These are phyloP conservation scores for Naematelia encephala DNA, from an alignment of 768 basidiomycete species.

Conservation along the genomic window DNA sequence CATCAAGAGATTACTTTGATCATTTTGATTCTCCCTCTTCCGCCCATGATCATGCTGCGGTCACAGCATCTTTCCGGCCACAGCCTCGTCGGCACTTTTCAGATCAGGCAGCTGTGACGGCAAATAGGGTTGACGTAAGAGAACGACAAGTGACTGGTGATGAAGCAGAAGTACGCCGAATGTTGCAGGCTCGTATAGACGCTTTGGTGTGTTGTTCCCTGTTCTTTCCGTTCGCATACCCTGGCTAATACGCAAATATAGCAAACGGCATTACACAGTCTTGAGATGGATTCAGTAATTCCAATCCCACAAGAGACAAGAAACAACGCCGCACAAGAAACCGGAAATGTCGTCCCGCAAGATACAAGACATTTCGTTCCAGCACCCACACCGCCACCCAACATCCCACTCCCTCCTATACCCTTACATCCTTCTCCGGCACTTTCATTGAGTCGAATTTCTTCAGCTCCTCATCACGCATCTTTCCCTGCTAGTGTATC, in stretches of 20 bases:
- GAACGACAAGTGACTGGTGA: neutral
- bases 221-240: neutral
- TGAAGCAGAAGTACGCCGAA: neutral
- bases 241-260: neutral
- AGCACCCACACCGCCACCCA: neutral
- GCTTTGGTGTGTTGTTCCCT: neutral
- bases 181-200: neutral
- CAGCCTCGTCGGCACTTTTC: neutral
- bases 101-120: neutral
- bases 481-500: neutral
- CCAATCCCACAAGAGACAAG: neutral
- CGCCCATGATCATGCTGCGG: neutral
- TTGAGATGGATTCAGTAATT: neutral
- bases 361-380: neutral
- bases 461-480: neutral
- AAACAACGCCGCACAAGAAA: neutral
- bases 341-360: neutral
- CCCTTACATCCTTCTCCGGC: neutral
- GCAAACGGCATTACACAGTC: neutral
- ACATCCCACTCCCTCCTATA: slow-evolving; percentile 3
- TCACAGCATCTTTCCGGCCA: neutral
- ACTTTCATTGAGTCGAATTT: neutral
- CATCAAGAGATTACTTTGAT: neutral
- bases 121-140: neutral
- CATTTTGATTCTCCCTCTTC: neutral